Conservation (phyloP, 495 filamentous ascomycete genomes). For the Chaetomium tenue region DNA sequence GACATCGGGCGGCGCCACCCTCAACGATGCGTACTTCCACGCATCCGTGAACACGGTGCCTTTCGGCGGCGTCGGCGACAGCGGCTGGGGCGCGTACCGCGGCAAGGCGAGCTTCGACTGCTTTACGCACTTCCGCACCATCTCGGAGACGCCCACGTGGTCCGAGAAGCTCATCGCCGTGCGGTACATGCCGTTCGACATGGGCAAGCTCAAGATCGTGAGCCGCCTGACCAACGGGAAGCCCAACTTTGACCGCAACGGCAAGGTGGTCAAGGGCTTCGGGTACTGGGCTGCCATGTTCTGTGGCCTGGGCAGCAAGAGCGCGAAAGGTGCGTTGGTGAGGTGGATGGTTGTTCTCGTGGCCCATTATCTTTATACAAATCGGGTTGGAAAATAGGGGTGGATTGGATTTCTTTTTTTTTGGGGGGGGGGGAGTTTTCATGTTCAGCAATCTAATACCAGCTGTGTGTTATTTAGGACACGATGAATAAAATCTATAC, state of each 20-base stretch:
- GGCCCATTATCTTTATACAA: conserved; percentile 22
- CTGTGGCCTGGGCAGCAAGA: conserved; percentile 46
- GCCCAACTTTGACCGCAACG: conserved; percentile 83
- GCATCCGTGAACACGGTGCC: conserved; percentile 69
- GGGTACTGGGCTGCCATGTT: conserved; percentile 49
- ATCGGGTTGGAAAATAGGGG: conserved; percentile 1
- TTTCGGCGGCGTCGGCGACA: conserved; percentile 90
- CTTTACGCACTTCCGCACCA: conserved; percentile 76
- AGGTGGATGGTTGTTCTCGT: conserved; percentile 47
- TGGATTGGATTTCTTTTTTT: conserved; percentile 8
- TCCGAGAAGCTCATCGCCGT: conserved; percentile 70
- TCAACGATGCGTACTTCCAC: conserved; percentile 85
- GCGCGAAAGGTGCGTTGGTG: conserved; percentile 49
- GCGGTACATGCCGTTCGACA: conserved; percentile 75
- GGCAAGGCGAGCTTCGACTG: conserved; percentile 80
- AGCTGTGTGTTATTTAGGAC: conserved; percentile 16
- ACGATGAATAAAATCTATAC: conserved; percentile 19
- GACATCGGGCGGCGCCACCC: conserved; percentile 72
- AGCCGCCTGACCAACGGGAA: conserved; percentile 54
- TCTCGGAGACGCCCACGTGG: conserved; percentile 77
- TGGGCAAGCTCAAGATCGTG: conserved; percentile 53
- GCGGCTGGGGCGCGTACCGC: conserved; percentile 78
- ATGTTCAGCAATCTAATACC: conserved; percentile 17
- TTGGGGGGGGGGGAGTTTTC: too few relatives aligned
- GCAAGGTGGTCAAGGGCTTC: conserved; percentile 53